Conservation (phyloP, 495 filamentous ascomycete species). For the Penicillium macrosclerotiorum region DNA sequence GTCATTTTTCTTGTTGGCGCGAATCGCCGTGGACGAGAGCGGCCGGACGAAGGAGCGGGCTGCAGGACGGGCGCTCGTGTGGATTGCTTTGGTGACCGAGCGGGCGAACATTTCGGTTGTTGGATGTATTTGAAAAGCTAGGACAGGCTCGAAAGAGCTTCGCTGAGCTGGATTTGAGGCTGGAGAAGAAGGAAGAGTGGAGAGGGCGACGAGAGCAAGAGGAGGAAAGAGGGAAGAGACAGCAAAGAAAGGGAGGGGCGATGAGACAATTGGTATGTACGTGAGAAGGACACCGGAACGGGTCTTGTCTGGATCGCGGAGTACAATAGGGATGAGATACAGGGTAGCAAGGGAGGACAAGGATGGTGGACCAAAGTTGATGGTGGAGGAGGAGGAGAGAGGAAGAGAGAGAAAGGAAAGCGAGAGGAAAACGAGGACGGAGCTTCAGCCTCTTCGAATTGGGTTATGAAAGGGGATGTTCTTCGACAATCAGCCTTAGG, state of each 20-base stretch:
- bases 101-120: slow-evolving; percentile 36
- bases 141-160: background rate
- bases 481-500: too few species aligned
- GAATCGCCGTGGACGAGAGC: slow-evolving; percentile 32
- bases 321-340: background rate
- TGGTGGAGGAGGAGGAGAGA: slow-evolving; percentile 4
- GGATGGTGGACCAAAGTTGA: too few species aligned
- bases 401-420: background rate
- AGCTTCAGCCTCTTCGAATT: background rate
- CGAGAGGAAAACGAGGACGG: background rate
- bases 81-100: slow-evolving; percentile 27
- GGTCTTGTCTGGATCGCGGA: too few species aligned
- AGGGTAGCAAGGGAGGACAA: background rate
- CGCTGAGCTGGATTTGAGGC: background rate
- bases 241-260: background rate
- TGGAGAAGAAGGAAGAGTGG: background rate
- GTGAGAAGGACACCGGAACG: too few species aligned
- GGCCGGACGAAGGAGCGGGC: slow-evolving; percentile 18
- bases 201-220: background rate
- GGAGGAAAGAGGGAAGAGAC: background rate
- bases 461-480: too few species aligned
- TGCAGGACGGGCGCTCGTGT: slow-evolving; percentile 22
- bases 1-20: slow-evolving; percentile 25
- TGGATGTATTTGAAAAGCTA: background rate
- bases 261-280: background rate